These are phyloP conservation scores for Daldinia sp. DNA, from an alignment of 2,329 filamentous ascomycete species.

Conservation along the genomic window DNA sequence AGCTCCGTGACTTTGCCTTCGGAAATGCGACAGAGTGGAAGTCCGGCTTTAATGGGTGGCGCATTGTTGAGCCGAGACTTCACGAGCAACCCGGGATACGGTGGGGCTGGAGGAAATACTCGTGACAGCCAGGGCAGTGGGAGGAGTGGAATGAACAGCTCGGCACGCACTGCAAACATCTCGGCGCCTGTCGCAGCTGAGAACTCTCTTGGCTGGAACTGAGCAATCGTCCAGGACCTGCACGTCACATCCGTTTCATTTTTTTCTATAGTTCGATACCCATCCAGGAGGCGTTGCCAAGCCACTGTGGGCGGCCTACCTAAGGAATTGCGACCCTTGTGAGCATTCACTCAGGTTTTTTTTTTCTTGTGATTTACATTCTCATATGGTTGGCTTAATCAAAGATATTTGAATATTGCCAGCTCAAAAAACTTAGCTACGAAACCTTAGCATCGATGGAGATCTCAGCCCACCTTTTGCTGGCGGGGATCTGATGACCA, in stretches of 20 bases:
- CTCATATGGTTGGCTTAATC: slow-evolving; percentile 40
- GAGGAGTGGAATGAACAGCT: slow-evolving; percentile 64
- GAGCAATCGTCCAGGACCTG: slow-evolving; percentile 56
- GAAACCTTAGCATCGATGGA: slow-evolving; percentile 45
- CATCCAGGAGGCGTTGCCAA: slow-evolving; percentile 54
- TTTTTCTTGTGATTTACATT: slow-evolving; percentile 52
- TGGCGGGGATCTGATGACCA: slow-evolving; percentile 50
- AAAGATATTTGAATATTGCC: slow-evolving; percentile 38
- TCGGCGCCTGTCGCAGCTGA: slow-evolving; percentile 91
- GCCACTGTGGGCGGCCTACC: slow-evolving; percentile 43
- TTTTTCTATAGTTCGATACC: slow-evolving; percentile 60
- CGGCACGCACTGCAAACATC: slow-evolving; percentile 74
- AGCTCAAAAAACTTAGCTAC: slow-evolving; percentile 38
- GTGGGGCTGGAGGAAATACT: slow-evolving; percentile 59
- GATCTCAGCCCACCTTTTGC: slow-evolving; percentile 53
- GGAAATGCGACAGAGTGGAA: slow-evolving; percentile 67
- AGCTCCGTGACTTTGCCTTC: slow-evolving; percentile 75
- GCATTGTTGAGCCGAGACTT: slow-evolving; percentile 70
- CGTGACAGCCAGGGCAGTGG: slow-evolving; percentile 76
- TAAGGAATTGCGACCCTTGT: slow-evolving; percentile 50
- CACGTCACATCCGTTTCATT: slow-evolving; percentile 50
- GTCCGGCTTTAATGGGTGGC: slow-evolving; percentile 77
- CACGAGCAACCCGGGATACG: slow-evolving; percentile 57
- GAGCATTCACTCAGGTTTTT: slow-evolving; percentile 45
- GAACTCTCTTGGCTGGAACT: slow-evolving; percentile 97